Evolutionary conservation across 768 basidiomycete species (phyloP).

Genomic region (Podaxis sp.): DNA sequence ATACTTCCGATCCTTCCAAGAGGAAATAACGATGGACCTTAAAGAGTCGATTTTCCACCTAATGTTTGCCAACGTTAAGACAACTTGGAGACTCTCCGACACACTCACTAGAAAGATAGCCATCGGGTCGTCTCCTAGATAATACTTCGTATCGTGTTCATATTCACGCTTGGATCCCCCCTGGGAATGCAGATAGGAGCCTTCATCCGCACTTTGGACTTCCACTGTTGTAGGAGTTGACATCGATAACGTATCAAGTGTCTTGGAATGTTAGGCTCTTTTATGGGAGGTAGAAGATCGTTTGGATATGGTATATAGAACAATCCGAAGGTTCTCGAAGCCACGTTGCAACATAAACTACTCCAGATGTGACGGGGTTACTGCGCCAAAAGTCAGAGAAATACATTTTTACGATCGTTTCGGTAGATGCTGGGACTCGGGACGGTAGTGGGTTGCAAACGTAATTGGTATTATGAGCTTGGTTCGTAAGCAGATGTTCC

Average conservation of each 20-base stretch:
- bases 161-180: neutral
- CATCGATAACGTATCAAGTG: neutral
- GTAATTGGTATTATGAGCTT: no score
- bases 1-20: neutral
- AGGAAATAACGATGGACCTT: neutral
- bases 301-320: no score
- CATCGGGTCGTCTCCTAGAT: conserved; percentile 19
- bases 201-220: neutral
- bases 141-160: conserved; percentile 17
- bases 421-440: no score
- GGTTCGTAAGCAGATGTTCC: no score
- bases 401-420: no score
- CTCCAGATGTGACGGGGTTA: no score
- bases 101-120: conserved; percentile 21
- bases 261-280: no score
- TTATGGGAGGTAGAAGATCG: no score
- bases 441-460: no score
- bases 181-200: neutral
- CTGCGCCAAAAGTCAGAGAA: no score
- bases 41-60: neutral
- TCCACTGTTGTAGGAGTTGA: neutral
- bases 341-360: no score
- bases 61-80: neutral
- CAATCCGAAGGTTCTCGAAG: no score
- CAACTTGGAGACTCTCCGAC: neutral